These are phyloP conservation scores for Fomitopsis serialis DNA, from an alignment of 768 basidiomycete species.

Conservation along the genomic window DNA sequence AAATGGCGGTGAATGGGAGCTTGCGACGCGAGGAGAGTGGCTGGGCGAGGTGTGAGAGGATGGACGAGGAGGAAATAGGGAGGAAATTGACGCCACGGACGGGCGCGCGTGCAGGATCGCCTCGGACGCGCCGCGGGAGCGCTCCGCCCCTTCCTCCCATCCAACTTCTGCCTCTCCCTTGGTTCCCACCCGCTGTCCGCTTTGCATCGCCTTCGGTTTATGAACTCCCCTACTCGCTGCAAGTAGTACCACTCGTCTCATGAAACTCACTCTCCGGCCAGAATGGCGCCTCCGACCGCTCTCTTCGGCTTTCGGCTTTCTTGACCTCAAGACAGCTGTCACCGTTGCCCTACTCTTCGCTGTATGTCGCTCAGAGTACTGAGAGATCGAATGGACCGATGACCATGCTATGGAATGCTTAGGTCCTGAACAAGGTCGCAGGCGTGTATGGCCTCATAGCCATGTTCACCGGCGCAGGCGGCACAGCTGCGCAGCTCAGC, in stretches of 20 bases:
- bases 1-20: neutral
- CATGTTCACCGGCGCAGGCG: constrained; percentile 83
- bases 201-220: neutral
- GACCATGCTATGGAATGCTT: neutral
- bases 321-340: constrained; percentile 94
- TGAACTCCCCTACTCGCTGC: constrained; percentile 1
- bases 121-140: neutral
- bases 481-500: constrained; percentile 88
- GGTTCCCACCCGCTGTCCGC: neutral
- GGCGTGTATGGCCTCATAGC: constrained; percentile 96
- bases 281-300: constrained; percentile 83
- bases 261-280: constrained; percentile 76
- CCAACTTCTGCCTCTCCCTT: constrained; percentile 5
- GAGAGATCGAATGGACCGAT: neutral
- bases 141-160: constrained; percentile 3
- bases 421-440: constrained; percentile 96
- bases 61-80: neutral
- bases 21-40: neutral
- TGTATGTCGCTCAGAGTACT: constrained; percentile 40
- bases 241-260: constrained; percentile 6
- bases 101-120: neutral
- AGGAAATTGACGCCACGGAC: neutral
- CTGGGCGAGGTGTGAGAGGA: neutral
- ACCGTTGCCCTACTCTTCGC: constrained; percentile 86
- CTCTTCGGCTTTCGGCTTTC: constrained; percentile 74